Percentiles rank a stretch among this genome's conserved stretches.
phyloP scores from a whole-genome alignment of 148 eudicot species.

The Camellia lanceoleosa region DNA sequence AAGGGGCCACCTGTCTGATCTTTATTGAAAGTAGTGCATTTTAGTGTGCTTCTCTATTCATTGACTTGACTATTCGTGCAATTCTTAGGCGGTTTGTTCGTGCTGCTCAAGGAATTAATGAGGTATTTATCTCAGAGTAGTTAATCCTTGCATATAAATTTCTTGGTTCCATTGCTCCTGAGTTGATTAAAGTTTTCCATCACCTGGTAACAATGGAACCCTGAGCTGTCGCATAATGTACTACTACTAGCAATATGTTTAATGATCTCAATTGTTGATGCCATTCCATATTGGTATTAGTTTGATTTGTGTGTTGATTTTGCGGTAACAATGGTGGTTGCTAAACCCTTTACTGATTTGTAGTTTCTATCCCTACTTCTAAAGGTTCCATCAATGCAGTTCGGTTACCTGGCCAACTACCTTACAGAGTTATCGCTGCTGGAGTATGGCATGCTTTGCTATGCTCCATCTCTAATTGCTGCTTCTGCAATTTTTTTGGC shows the following conservation, averaged over 20 bases:
- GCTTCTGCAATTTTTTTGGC: conserved; percentile 90
- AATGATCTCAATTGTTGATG: no score
- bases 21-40: no score
- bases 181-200: neutral
- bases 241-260: no score
- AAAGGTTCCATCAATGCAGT: conserved; percentile 61
- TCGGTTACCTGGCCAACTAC: conserved; percentile 78
- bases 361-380: no score
- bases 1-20: neutral
- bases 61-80: neutral
- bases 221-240: neutral
- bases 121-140: conserved; percentile 35
- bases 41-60: no score
- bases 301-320: neutral
- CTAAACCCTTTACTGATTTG: no score
- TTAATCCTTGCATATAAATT: no score
- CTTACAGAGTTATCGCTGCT: conserved; percentile 74
- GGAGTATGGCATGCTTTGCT: conserved; percentile 78
- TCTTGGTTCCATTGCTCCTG: neutral
- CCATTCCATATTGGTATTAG: no score
- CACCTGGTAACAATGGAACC: neutral
- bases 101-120: conserved; percentile 64
- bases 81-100: conserved; percentile 67
- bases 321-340: neutral
- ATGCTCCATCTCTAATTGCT: conserved; percentile 71